Evolutionary conservation across 768 basidiomycete genomes (phyloP).

Genomic region (Clavaria fumosa): DNA sequence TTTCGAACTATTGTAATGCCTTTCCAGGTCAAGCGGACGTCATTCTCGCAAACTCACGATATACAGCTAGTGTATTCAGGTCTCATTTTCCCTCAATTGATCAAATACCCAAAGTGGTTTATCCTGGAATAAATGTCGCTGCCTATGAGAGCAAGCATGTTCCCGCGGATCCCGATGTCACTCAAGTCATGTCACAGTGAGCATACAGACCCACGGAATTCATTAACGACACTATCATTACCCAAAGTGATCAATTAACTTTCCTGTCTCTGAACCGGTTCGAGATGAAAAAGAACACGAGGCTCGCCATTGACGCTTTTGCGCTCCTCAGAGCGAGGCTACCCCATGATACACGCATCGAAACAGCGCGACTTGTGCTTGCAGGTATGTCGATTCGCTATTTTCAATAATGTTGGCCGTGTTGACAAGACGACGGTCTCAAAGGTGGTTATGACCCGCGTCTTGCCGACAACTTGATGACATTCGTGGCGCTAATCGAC

Average conservation of each 20-base stretch:
- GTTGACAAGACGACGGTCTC: too few relatives aligned
- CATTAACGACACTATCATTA: not conserved
- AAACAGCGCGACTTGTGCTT: constrained; percentile 52
- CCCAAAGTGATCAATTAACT: constrained; percentile 46
- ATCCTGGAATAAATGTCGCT: constrained; percentile 81
- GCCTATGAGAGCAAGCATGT: constrained; percentile 45
- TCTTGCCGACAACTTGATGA: constrained; percentile 68
- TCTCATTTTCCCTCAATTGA: constrained; percentile 57
- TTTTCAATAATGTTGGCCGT: constrained; percentile 4
- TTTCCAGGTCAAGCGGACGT: constrained; percentile 70
- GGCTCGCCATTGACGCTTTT: constrained; percentile 70
- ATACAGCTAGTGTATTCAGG: constrained; percentile 72
- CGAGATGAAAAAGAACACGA: constrained; percentile 86
- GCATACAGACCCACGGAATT: constrained; percentile 22
- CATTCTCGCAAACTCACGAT: constrained; percentile 82
- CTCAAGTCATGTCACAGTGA: constrained; percentile 37
- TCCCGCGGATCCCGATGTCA: constrained; percentile 32
- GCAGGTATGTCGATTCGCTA: constrained; percentile 30
- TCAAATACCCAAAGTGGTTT: constrained; percentile 61
- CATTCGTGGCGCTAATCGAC: constrained; percentile 44
- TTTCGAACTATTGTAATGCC: constrained; percentile 6
- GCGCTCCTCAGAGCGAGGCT: constrained; percentile 30
- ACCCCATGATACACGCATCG: constrained; percentile 11
- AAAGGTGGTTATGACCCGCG: constrained; percentile 85
- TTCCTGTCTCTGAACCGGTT: constrained; percentile 87